These are phyloP conservation scores for Basidiobolus meristosporus DNA, from an alignment of 371 early-diverging fungal genomes.

Conservation along the genomic window DNA sequence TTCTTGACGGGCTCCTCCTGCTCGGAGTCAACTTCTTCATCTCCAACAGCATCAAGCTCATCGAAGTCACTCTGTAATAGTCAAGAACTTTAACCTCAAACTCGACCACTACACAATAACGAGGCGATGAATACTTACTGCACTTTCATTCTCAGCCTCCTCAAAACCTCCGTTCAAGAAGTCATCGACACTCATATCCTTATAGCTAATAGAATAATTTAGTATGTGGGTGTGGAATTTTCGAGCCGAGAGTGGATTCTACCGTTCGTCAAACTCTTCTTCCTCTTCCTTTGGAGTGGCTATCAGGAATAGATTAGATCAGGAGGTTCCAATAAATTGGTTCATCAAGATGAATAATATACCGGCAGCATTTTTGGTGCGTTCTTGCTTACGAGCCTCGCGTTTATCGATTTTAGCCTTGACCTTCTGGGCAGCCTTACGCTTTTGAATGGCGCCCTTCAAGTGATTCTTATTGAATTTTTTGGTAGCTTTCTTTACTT, in stretches of 20 bases:
- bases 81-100: too few relatives aligned
- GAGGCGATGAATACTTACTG: too few relatives aligned
- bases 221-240: background rate
- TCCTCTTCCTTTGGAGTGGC: background rate
- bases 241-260: background rate
- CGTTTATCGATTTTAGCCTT: conserved; percentile 35
- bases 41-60: conserved; percentile 6
- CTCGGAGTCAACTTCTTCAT: conserved; percentile 10
- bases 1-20: conserved; percentile 14
- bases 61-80: conserved; percentile 5
- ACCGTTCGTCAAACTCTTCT: background rate
- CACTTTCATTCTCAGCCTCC: conserved; percentile 6
- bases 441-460: conserved; percentile 38
- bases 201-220: conserved; percentile 1
- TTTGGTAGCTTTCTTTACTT: conserved; percentile 65
- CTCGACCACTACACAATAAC: too few relatives aligned
- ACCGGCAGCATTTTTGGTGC: conserved; percentile 1
- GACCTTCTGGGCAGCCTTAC: conserved; percentile 45
- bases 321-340: background rate
- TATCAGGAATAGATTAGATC: background rate
- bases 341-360: background rate
- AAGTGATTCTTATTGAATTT: conserved; percentile 73
- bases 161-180: conserved; percentile 13
- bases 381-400: conserved; percentile 3
- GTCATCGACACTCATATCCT: conserved; percentile 6